Conservation (phyloP, 2,329 filamentous ascomycete species). For the Rhinocladiella mackenziei region DNA sequence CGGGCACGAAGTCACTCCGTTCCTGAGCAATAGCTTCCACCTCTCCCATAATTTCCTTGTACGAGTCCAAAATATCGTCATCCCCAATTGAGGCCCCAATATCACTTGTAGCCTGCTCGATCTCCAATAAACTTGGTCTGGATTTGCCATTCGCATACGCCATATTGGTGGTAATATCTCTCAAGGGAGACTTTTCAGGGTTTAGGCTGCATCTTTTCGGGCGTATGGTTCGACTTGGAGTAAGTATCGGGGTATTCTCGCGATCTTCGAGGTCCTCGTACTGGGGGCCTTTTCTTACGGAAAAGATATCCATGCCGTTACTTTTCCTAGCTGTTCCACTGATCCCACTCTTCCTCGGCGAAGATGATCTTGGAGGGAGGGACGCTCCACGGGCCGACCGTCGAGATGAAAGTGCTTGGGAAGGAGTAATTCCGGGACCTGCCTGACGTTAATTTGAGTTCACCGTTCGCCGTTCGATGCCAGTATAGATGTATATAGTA, state of each 20-base stretch:
- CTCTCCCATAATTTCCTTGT: constrained; percentile 6
- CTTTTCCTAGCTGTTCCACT: constrained; percentile 37
- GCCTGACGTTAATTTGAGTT: no score
- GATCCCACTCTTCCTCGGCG: constrained; percentile 44
- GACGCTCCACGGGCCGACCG: constrained; percentile 36
- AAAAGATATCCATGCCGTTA: constrained; percentile 22
- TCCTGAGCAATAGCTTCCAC: neutral
- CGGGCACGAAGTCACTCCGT: constrained; percentile 4
- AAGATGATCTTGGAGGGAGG: constrained; percentile 42
- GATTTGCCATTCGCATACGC: constrained; percentile 14
- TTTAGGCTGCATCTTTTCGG: constrained; percentile 8
- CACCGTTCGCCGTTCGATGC: no score
- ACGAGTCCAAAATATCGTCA: constrained; percentile 3
- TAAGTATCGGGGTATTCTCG: constrained; percentile 22
- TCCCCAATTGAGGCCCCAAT: constrained; percentile 8
- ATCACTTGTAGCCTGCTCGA: constrained; percentile 9
- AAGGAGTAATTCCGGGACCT: constrained; percentile 34
- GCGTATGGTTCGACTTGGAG: constrained; percentile 1
- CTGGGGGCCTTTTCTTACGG: constrained; percentile 12
- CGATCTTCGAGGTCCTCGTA: constrained; percentile 24
- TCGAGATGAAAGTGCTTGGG: constrained; percentile 38
- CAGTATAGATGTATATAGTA: neutral
- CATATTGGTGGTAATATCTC: constrained; percentile 15
- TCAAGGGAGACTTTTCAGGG: constrained; percentile 18
- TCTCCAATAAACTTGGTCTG: constrained; percentile 6